These are phyloP conservation scores for Cladophialophora psammophila DNA, from an alignment of 2,329 filamentous ascomycete genomes.

Conservation along the genomic window DNA sequence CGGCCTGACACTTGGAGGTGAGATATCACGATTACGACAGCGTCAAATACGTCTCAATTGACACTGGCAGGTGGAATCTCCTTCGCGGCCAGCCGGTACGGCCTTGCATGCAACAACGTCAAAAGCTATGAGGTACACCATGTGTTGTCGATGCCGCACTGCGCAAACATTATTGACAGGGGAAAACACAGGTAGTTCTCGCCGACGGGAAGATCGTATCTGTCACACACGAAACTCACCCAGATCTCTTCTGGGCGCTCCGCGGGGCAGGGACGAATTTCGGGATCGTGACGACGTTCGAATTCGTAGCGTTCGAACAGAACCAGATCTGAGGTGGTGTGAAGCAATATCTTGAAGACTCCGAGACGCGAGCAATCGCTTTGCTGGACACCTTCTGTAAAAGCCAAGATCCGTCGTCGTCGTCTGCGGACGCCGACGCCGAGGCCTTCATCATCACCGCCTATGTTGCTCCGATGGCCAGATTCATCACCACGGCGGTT, in stretches of 20 bases:
- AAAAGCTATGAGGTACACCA: background rate
- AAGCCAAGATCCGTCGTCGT: background rate
- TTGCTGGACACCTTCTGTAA: background rate
- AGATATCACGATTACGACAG: background rate
- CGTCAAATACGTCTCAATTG: too few species aligned
- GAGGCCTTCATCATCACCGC: slow-evolving; percentile 2
- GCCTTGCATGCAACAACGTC: background rate
- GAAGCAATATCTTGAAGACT: background rate
- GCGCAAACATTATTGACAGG: background rate
- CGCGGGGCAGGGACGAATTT: background rate
- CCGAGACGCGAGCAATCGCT: background rate
- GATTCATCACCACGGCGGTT: background rate
- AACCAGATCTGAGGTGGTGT: background rate
- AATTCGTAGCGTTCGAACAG: background rate
- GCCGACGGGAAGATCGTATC: background rate
- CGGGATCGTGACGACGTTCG: slow-evolving; percentile 1
- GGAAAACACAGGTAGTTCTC: background rate
- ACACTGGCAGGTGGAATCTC: background rate
- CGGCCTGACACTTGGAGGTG: background rate
- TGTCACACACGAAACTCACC: background rate
- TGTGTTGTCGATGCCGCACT: background rate
- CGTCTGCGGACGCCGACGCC: background rate
- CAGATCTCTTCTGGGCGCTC: background rate
- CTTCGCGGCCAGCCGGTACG: background rate
- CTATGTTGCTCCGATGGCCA: background rate